A percentile compares a stretch with the other conserved stretches of the same genome.
Conservation (phyloP, 75 land plant species). For the Picea sitchensis region DNA sequence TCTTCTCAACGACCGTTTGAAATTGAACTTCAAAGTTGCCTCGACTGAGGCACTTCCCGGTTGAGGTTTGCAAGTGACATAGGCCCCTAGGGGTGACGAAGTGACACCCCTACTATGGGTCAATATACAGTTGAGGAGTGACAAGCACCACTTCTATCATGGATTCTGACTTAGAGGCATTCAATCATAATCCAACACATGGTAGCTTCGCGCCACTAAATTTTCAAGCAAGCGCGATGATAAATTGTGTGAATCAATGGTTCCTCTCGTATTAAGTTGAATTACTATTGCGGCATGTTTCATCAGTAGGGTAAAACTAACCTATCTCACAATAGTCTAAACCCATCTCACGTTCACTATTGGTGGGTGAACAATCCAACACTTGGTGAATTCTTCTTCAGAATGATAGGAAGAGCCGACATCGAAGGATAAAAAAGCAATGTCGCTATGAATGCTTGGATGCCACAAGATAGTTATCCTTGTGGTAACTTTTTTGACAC, state of each 20-base stretch:
- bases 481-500: background rate
- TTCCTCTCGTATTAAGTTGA: conserved; percentile 38
- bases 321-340: conserved; percentile 36
- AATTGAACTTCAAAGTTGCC: background rate
- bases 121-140: too few relatives aligned
- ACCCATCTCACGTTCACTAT: conserved; percentile 40
- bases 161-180: conserved; percentile 89
- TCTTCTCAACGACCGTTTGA: background rate
- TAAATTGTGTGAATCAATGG: conserved; percentile 47
- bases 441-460: conserved; percentile 28
- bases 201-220: conserved; percentile 82
- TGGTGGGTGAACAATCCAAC: conserved; percentile 50
- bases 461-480: background rate
- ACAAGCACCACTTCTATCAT: conserved; percentile 21
- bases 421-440: conserved; percentile 30
- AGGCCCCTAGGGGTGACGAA: too few relatives aligned
- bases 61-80: too few relatives aligned
- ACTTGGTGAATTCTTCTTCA: conserved; percentile 32
- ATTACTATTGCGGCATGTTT: conserved; percentile 14
- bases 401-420: conserved; percentile 46
- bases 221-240: conserved; percentile 44
- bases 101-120: too few relatives aligned
- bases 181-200: conserved; percentile 82
- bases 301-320: conserved; percentile 42
- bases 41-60: too few relatives aligned